Evolutionary conservation across 2,329 filamentous ascomycete genomes (phyloP).

Genomic region (Neurospora crassa): DNA sequence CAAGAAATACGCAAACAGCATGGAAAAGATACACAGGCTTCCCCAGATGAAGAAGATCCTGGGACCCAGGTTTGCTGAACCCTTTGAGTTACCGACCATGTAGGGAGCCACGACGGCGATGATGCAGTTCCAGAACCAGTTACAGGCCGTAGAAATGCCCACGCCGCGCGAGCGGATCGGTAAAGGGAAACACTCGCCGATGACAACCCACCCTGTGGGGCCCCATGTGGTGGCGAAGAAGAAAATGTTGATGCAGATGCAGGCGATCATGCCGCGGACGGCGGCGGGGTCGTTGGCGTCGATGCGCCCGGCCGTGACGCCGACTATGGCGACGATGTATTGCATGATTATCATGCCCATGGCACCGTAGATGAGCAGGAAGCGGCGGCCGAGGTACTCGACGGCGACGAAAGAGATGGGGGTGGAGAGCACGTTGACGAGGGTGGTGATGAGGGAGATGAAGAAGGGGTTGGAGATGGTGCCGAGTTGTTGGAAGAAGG

Average conservation of each 20-base stretch:
- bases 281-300: conserved; percentile 31
- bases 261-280: conserved; percentile 53
- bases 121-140: conserved; percentile 55
- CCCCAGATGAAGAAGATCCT: conserved; percentile 25
- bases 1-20: conserved; percentile 20
- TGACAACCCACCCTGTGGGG: conserved; percentile 54
- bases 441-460: conserved; percentile 61
- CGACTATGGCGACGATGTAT: conserved; percentile 58
- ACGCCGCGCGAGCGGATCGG: conserved; percentile 63
- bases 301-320: conserved; percentile 24
- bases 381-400: conserved; percentile 59
- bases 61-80: conserved; percentile 31
- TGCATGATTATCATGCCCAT: conserved; percentile 60
- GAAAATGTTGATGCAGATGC: conserved; percentile 73
- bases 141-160: conserved; percentile 58
- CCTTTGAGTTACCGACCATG: conserved; percentile 50
- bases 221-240: conserved; percentile 74
- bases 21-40: conserved; percentile 16
- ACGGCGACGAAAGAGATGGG: conserved; percentile 64
- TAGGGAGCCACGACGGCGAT: conserved; percentile 73
- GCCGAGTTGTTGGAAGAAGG: conserved; percentile 59
- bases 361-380: conserved; percentile 59
- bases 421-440: conserved; percentile 68
- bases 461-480: conserved; percentile 60
- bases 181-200: conserved; percentile 68